Evolutionary conservation across 345 rosid species (phyloP).

Genomic region (Hypericum perforatum): DNA sequence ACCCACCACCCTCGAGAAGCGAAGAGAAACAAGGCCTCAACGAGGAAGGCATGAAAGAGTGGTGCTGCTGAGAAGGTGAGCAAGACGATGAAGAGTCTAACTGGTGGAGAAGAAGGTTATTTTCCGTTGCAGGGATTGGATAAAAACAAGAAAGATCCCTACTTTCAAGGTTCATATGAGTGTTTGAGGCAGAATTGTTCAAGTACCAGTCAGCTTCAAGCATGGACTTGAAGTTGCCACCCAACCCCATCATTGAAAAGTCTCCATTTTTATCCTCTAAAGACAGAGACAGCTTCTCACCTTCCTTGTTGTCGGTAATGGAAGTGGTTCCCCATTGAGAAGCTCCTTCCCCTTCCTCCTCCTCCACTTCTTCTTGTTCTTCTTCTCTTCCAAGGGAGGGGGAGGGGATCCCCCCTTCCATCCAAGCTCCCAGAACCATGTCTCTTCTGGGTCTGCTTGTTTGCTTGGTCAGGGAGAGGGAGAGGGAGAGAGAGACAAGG

Average conservation of each 20-base stretch:
- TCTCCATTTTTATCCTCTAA: conserved; percentile 15
- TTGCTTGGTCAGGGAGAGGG: neutral
- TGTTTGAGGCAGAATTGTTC: conserved; percentile 13
- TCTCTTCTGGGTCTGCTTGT: neutral
- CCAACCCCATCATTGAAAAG: conserved; percentile 20
- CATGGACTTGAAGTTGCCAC: conserved; percentile 50
- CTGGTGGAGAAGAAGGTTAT: conserved; percentile 31
- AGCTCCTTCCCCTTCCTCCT: conserved; percentile 22
- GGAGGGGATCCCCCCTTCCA: conserved; percentile 38
- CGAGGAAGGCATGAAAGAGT: conserved; percentile 29
- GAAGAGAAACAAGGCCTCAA: conserved; percentile 35
- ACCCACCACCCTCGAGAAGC: conserved; percentile 36
- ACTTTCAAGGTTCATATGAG: conserved; percentile 34
- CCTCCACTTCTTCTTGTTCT: conserved; percentile 13
- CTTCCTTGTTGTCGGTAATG: conserved; percentile 10
- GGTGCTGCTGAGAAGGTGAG: conserved; percentile 40
- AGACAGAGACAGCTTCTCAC: conserved; percentile 4
- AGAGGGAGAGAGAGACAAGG: neutral
- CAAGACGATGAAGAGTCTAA: conserved; percentile 62
- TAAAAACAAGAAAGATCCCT: conserved; percentile 30
- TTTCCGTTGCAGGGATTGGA: conserved; percentile 27
- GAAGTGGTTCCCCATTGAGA: conserved; percentile 37
- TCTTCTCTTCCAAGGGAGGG: no score
- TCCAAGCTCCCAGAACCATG: conserved; percentile 67
- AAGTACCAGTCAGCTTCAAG: conserved; percentile 56